Conservation (phyloP, 257 asterid species). For the Solanum bulbocastanum region DNA sequence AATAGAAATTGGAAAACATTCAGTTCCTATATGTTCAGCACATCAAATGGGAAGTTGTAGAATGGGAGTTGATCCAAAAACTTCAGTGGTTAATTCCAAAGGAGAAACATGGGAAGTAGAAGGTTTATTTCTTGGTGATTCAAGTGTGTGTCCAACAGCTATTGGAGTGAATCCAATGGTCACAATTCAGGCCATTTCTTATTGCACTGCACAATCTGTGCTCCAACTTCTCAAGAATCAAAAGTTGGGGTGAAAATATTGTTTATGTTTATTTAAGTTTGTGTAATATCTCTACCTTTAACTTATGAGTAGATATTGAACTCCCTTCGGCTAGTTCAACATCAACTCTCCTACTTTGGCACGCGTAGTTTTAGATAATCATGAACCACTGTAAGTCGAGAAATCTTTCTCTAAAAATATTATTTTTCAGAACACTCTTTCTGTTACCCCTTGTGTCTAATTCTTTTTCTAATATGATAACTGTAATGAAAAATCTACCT, state of each 20-base stretch:
- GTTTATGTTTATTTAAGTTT: not conserved
- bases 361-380: no score
- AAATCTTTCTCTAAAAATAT: no score
- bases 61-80: slow-evolving; percentile 58
- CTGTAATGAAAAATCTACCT: not conserved
- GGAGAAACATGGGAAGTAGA: slow-evolving; percentile 86
- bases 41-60: slow-evolving; percentile 97
- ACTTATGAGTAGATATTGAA: not conserved
- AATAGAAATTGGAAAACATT: slow-evolving; percentile 32
- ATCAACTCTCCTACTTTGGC: no score
- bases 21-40: slow-evolving; percentile 61
- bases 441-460: not conserved
- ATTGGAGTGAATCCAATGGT: slow-evolving; percentile 95
- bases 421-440: no score
- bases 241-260: not conserved
- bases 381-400: no score
- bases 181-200: slow-evolving; percentile 73
- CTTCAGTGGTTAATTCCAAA: slow-evolving; percentile 43
- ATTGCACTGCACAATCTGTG: slow-evolving; percentile 65
- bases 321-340: not conserved
- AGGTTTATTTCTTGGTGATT: slow-evolving; percentile 64
- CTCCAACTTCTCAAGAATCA: slow-evolving; percentile 27
- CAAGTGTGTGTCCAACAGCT: slow-evolving; percentile 87
- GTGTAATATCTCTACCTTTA: not conserved
- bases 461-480: not conserved